Evolutionary conservation across 805 yeast genomes (phyloP).

Genomic region (Yamadazyma insecticola): DNA sequence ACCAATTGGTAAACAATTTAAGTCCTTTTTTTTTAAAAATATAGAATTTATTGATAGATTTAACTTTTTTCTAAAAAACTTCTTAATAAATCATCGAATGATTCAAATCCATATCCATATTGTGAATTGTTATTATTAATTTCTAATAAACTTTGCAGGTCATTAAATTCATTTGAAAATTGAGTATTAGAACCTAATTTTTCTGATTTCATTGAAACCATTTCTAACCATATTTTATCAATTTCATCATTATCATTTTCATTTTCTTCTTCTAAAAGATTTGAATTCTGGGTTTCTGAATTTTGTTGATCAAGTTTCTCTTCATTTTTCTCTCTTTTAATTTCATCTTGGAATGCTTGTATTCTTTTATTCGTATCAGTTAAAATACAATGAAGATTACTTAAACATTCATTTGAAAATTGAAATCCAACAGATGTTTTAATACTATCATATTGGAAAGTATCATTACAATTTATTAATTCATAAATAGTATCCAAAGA

Average conservation of each 20-base stretch:
- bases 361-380: background rate
- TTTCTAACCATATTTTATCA: too few relatives aligned
- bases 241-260: too few relatives aligned
- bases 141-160: too few relatives aligned
- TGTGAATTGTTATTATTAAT: background rate
- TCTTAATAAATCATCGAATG: slow-evolving; percentile 2
- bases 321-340: background rate
- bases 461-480: background rate
- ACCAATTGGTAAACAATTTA: slow-evolving; percentile 70
- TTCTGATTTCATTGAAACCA: too few relatives aligned
- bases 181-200: background rate
- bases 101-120: slow-evolving; percentile 1
- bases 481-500: slow-evolving; percentile 30
- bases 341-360: background rate
- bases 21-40: background rate
- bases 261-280: too few relatives aligned
- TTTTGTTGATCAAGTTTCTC: background rate
- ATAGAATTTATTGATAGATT: background rate
- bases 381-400: slow-evolving; percentile 3
- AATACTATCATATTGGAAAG: background rate
- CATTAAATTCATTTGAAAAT: too few relatives aligned
- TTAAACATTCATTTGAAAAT: background rate
- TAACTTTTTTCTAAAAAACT: slow-evolving; percentile 3
- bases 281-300: too few relatives aligned
- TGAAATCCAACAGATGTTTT: background rate